phyloP scores from a whole-genome alignment of 2,329 filamentous ascomycete species.

The Colletotrichum incanum region DNA sequence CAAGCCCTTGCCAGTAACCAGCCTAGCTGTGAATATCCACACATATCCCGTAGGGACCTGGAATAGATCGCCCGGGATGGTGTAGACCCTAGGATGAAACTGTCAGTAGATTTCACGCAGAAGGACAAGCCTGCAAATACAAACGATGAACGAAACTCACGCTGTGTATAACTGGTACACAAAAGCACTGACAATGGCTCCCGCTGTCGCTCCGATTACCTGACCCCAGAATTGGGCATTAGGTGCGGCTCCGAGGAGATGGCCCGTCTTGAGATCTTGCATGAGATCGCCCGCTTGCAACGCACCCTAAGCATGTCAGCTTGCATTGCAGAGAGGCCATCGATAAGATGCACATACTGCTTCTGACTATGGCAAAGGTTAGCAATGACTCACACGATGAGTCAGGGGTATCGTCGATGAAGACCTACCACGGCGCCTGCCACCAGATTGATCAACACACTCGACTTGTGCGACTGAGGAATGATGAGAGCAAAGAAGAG shows the following conservation, averaged over 20 bases:
- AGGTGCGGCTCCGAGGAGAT: conserved; percentile 91
- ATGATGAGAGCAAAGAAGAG: conserved; percentile 94
- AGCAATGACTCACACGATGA: background rate
- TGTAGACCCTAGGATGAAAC: conserved; percentile 75
- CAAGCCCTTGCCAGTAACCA: conserved; percentile 92
- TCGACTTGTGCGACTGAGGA: conserved; percentile 83
- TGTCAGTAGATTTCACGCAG: background rate
- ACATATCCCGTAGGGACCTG: conserved; percentile 96
- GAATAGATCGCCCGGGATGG: conserved; percentile 90
- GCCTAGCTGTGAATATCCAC: conserved; percentile 95
- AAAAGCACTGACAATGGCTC: conserved; percentile 87
- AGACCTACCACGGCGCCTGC: conserved; percentile 82
- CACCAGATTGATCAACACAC: conserved; percentile 94
- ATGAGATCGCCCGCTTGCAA: conserved; percentile 96
- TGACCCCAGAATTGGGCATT: conserved; percentile 98
- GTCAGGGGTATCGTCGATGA: background rate
- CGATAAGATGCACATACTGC: conserved; percentile 51
- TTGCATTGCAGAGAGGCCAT: background rate
- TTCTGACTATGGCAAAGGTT: conserved; percentile 53
- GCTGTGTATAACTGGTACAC: conserved; percentile 91
- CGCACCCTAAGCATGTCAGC: conserved; percentile 68
- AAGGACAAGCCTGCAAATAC: background rate
- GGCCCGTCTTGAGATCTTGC: conserved; percentile 97
- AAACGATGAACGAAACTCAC: conserved; percentile 51
- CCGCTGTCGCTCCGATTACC: conserved; percentile 88